Evolutionary conservation across 257 asterid species (phyloP).

Genomic region (Solanum commersonii): DNA sequence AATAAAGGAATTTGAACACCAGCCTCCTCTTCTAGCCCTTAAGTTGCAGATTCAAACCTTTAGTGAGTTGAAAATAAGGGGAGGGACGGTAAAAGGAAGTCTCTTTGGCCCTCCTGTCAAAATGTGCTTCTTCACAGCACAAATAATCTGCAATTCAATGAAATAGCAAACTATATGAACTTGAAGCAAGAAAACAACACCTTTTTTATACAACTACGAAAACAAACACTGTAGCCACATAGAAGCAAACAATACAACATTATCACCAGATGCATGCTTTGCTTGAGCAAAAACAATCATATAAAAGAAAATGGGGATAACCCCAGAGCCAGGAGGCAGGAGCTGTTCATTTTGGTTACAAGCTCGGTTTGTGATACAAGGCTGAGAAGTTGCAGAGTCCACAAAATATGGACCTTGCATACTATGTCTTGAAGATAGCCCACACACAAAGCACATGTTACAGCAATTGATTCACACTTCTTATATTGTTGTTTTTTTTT

Average conservation of each 20-base stretch:
- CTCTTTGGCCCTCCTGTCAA: conserved; percentile 85
- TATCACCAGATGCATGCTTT: background rate
- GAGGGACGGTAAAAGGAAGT: conserved; percentile 85
- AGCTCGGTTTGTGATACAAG: background rate
- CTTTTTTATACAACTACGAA: background rate
- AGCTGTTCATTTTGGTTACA: background rate
- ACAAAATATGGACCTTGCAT: background rate
- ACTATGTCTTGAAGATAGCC: background rate
- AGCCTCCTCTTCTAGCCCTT: background rate
- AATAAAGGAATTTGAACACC: background rate
- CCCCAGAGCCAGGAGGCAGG: background rate
- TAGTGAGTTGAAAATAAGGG: conserved; percentile 75
- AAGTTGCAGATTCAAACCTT: conserved; percentile 39
- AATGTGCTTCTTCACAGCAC: conserved; percentile 80
- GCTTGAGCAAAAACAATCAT: background rate
- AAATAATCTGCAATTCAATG: conserved; percentile 58
- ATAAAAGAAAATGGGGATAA: background rate
- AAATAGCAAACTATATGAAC: background rate
- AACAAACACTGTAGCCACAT: background rate
- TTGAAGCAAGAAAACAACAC: background rate
- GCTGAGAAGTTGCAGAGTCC: background rate
- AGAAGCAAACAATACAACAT: background rate
- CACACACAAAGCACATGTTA: background rate
- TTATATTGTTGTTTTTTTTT: no score
- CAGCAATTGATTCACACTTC: background rate